A percentile compares a stretch with the other conserved stretches of the same genome.
These are phyloP conservation scores for Citrus maxima DNA, from an alignment of 345 rosid species.

Conservation along the genomic window DNA sequence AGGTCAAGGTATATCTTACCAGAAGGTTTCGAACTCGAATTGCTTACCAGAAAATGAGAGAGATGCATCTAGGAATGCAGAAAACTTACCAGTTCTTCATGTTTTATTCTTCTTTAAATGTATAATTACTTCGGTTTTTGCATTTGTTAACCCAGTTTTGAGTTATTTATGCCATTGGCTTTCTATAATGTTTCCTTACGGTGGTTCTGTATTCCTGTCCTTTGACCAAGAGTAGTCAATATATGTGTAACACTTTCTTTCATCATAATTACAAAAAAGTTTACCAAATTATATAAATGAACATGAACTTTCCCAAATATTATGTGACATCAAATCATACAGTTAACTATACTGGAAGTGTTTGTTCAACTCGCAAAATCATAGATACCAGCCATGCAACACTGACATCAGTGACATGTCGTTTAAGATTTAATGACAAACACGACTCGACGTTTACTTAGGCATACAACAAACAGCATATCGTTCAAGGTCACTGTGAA, in stretches of 20 bases:
- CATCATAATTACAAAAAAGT: not conserved
- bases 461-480: not conserved
- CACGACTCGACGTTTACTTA: not conserved
- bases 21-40: not conserved
- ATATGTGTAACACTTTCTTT: not conserved
- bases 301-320: not conserved
- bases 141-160: not conserved
- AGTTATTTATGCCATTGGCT: not conserved
- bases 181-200: not conserved
- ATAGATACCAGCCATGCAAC: not conserved
- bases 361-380: not conserved
- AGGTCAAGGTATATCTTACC: not conserved
- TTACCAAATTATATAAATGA: too few species aligned
- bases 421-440: not conserved
- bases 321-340: too few species aligned
- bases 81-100: not conserved
- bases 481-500: not conserved
- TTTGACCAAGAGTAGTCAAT: not conserved
- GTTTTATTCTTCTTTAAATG: not conserved
- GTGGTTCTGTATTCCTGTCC: not conserved
- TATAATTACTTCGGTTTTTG: not conserved
- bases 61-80: not conserved
- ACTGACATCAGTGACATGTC: not conserved
- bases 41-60: not conserved
- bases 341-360: not conserved